A percentile compares a stretch with the other conserved stretches of the same genome.
Conservation (phyloP, 169 alveolate genomes). For the Cystoisospora suis region DNA sequence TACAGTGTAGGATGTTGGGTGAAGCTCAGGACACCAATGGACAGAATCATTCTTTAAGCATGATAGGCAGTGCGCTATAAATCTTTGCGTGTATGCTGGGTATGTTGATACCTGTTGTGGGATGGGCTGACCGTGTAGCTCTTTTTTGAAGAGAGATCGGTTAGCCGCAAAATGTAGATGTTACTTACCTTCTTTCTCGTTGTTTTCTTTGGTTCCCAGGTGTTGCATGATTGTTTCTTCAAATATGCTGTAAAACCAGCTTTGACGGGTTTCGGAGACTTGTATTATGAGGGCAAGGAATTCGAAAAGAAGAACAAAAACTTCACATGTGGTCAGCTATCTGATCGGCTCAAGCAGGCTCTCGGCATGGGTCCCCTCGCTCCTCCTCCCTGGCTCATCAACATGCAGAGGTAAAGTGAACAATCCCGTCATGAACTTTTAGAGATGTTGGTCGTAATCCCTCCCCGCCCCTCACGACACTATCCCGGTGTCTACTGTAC, state of each 20-base stretch:
- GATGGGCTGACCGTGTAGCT: no score
- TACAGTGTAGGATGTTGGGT: no score
- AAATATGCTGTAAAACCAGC: constrained; percentile 95
- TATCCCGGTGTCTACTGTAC: background rate
- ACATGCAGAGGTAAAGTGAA: constrained; percentile 93
- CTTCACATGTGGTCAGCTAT: constrained; percentile 94
- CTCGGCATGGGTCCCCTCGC: constrained; percentile 94
- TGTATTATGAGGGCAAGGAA: constrained; percentile 97
- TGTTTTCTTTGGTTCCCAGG: constrained; percentile 59
- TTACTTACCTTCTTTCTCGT: background rate
- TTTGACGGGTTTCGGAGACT: constrained; percentile 95
- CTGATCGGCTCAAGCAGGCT: constrained; percentile 93
- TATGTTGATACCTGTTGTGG: no score
- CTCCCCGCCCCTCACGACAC: background rate
- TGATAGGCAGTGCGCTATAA: no score
- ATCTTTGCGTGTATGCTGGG: no score
- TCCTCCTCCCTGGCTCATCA: constrained; percentile 97
- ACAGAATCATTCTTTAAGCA: no score
- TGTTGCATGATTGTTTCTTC: constrained; percentile 98
- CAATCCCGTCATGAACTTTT: background rate
- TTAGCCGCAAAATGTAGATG: no score
- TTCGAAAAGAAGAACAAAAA: constrained; percentile 91
- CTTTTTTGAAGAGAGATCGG: no score
- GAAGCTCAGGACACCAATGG: no score
- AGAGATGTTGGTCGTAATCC: background rate